Evolutionary conservation across 495 filamentous ascomycete species (phyloP), one percentile per base, ranked within the genome.

Genomic region (Penicillium argentinense): DNA sequence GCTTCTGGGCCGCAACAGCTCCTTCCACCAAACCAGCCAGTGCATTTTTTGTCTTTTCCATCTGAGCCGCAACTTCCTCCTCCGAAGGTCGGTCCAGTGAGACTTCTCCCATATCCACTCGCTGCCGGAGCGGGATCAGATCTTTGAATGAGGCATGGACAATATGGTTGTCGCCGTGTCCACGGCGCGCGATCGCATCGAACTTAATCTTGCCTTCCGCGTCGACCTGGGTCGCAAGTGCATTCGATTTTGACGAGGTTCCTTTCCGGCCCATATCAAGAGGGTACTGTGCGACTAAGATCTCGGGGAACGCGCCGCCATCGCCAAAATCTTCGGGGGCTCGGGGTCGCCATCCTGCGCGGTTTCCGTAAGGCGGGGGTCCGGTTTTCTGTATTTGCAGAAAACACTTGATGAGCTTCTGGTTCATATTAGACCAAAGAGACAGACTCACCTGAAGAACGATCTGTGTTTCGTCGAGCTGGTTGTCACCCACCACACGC

Each of bases 141-240:
- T 97, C 93, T 66, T 93, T 95, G 75, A 99, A 99, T 17, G 85
- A 91, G 19, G 93, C 82, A 68, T 99, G 93, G 9, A 99, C 82
- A 49, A 96, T 87, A 23, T 89, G 78, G 47, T 85, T 83, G 24
- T 87, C 86, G 62, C 75, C 77, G 62, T 97, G 93, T 23, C 93
- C 93, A 58, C 91, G 86, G 40, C 86, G 82, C 39, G 93, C 95
- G 61, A 99, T 96, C 17, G 91, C 91, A 64, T 95, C 90, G 68
- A 96, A 97, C 67, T 97, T 95, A 24, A 97, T 86, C 57, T 93
- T 95, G 11, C 93, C 93, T 47, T 92, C 84, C 1, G 75, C 83
- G 62, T 97, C 89, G 39, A 97, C 91, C 62, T 96, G 88, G 19
- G 97, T 76, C 8, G 90, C 86, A 23, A 98, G 82, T 37, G 92